Conservation (phyloP, 108 stramenopile species). For the Aurantiochytrium sp. region DNA sequence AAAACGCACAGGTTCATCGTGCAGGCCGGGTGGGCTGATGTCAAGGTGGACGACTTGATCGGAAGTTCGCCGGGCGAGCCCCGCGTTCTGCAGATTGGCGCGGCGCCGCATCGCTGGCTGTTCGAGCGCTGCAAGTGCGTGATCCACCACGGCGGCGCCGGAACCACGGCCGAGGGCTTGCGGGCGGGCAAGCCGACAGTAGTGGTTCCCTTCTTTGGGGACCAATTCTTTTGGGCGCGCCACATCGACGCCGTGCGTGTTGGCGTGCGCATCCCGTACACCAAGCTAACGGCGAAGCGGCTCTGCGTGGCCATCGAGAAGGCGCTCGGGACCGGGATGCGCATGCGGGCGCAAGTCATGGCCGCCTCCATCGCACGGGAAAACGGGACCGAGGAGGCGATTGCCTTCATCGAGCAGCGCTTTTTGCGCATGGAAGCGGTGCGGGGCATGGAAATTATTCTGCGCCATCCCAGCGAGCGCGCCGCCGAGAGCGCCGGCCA, state of each 20-base stretch:
- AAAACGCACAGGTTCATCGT: neutral
- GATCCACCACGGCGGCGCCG: slow-evolving; percentile 80
- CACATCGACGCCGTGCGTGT: neutral
- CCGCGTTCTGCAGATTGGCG: neutral
- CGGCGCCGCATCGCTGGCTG: slow-evolving; percentile 70
- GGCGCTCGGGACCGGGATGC: slow-evolving; percentile 11
- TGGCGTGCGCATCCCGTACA: neutral
- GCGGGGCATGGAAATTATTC: neutral
- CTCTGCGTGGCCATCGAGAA: slow-evolving; percentile 27
- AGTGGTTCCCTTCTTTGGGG: slow-evolving; percentile 66
- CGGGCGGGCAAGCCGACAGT: slow-evolving; percentile 68
- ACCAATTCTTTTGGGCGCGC: slow-evolving; percentile 13
- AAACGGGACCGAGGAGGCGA: neutral
- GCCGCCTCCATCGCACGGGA: neutral
- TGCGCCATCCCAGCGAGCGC: neutral
- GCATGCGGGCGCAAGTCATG: slow-evolving; percentile 23
- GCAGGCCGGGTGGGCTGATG: slow-evolving; percentile 24
- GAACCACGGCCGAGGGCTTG: slow-evolving; percentile 73
- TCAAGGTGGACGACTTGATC: neutral
- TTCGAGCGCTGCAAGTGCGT: slow-evolving; percentile 66
- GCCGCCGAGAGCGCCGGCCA: no score
- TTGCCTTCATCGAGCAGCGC: slow-evolving; percentile 2
- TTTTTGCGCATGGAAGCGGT: slow-evolving; percentile 1
- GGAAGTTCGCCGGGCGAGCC: neutral
- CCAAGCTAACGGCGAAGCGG: neutral